Evolutionary conservation across 1,139 yeast species (phyloP).

Genomic region (Geotrichum australiense): DNA sequence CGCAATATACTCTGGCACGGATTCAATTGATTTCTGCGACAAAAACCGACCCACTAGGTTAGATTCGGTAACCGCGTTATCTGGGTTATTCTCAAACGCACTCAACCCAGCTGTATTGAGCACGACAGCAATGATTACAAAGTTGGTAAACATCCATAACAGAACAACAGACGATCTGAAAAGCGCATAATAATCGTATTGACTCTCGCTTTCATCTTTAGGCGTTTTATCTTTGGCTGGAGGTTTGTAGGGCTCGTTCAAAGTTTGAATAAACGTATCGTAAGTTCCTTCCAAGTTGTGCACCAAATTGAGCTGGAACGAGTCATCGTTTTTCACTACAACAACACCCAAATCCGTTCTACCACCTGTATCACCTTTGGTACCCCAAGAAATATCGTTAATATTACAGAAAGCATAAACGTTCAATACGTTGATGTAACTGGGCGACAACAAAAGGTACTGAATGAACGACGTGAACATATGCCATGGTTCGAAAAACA

Average conservation of each 20-base stretch:
- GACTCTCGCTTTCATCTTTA: conserved; percentile 24
- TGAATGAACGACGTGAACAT: conserved; percentile 69
- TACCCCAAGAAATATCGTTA: conserved; percentile 86
- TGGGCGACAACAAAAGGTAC: conserved; percentile 64
- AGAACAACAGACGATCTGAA: conserved; percentile 71
- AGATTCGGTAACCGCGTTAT: not conserved
- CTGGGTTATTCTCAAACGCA: conserved; percentile 18
- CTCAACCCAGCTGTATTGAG: conserved; percentile 58
- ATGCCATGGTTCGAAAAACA: conserved; percentile 74
- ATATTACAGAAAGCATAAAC: conserved; percentile 81
- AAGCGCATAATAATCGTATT: conserved; percentile 64
- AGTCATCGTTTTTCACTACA: conserved; percentile 55
- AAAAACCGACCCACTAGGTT: conserved; percentile 4
- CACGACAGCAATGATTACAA: conserved; percentile 58
- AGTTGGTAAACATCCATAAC: conserved; percentile 68
- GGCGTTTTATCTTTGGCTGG: conserved; percentile 23
- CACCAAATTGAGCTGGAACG: conserved; percentile 18
- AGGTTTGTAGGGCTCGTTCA: conserved; percentile 23
- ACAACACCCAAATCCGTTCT: conserved; percentile 61
- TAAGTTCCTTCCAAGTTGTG: conserved; percentile 55
- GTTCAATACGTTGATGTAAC: conserved; percentile 69
- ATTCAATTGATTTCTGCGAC: conserved; percentile 11
- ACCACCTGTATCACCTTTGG: conserved; percentile 61
- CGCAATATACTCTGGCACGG: conserved; percentile 6
- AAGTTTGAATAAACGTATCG: conserved; percentile 32